Conservation (phyloP, 2,329 filamentous ascomycete species). For the Hymenoscyphus scutula region DNA sequence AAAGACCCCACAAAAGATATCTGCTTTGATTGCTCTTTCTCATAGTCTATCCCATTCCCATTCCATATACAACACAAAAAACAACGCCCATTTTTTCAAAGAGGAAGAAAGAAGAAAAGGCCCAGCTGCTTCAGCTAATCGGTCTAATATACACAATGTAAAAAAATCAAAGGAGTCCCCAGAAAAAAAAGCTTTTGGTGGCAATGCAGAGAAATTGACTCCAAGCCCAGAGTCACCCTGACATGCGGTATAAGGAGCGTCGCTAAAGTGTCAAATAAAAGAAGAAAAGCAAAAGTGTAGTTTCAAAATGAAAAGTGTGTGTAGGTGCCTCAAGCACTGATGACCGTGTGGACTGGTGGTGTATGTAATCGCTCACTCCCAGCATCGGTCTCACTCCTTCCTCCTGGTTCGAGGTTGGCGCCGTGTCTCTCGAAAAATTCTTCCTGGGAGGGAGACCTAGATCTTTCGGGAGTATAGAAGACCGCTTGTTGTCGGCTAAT, state of each 20-base stretch:
- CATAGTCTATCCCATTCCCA: conserved; percentile 5
- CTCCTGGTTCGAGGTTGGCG: conserved; percentile 5
- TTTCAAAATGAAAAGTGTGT: conserved; percentile 3
- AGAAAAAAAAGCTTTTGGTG: conserved; percentile 9
- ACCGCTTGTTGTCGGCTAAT: conserved; percentile 26
- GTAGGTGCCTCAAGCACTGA: conserved; percentile 7
- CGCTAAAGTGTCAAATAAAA: conserved; percentile 15
- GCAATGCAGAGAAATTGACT: conserved; percentile 1
- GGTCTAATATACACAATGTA: conserved; percentile 16
- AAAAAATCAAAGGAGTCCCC: neutral
- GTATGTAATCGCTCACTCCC: conserved; percentile 9
- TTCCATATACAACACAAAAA: conserved; percentile 2
- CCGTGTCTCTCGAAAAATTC: conserved; percentile 10
- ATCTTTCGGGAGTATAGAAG: conserved; percentile 35
- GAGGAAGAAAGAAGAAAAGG: neutral
- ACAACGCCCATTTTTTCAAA: conserved; percentile 5
- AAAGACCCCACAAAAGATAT: neutral
- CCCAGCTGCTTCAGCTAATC: conserved; percentile 5
- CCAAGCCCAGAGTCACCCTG: conserved; percentile 6
- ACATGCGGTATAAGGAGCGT: conserved; percentile 14
- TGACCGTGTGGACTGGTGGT: conserved; percentile 3
- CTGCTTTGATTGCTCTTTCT: neutral
- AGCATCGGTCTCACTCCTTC: conserved; percentile 2
- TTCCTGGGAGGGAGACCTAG: conserved; percentile 16
- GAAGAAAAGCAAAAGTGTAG: neutral